Conservation (phyloP, 768 basidiomycete genomes). For the Podaxis mareebaensis region DNA sequence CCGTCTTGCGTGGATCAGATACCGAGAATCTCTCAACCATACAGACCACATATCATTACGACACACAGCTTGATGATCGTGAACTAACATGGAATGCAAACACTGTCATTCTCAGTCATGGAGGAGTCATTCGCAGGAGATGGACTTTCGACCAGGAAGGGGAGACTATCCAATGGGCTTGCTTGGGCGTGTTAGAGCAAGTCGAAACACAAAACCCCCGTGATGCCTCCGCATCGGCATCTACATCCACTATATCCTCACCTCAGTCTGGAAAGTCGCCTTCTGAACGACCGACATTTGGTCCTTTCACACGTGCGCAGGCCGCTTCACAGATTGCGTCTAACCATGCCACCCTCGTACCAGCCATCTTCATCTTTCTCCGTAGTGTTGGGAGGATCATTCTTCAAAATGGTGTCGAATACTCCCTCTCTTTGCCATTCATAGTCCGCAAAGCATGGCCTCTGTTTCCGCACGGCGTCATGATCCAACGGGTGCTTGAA, state of each 20-base stretch:
- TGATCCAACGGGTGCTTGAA: slow-evolving; percentile 76
- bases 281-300: slow-evolving; percentile 45
- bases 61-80: slow-evolving; percentile 45
- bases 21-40: slow-evolving; percentile 41
- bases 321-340: slow-evolving; percentile 38
- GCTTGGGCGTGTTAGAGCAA: slow-evolving; percentile 73
- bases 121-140: slow-evolving; percentile 67
- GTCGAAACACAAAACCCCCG: slow-evolving; percentile 30
- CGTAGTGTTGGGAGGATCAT: slow-evolving; percentile 74
- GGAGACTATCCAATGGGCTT: slow-evolving; percentile 77
- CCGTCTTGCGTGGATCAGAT: slow-evolving; percentile 58
- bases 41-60: slow-evolving; percentile 41
- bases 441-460: slow-evolving; percentile 81
- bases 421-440: slow-evolving; percentile 80
- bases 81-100: slow-evolving; percentile 72
- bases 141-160: slow-evolving; percentile 76
- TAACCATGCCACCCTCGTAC: slow-evolving; percentile 40
- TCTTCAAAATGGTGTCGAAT: slow-evolving; percentile 69
- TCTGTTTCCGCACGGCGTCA: slow-evolving; percentile 72
- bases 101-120: slow-evolving; percentile 63
- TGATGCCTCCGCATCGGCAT: slow-evolving; percentile 33
- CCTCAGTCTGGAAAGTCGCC: slow-evolving; percentile 13
- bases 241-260: slow-evolving; percentile 22
- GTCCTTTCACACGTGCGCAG: slow-evolving; percentile 49
- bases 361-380: slow-evolving; percentile 76